Percentiles rank a stretch among this genome's conserved stretches.
Conservation (phyloP, 192 early-diverging fungal genomes). For the Coemansia sp. region DNA sequence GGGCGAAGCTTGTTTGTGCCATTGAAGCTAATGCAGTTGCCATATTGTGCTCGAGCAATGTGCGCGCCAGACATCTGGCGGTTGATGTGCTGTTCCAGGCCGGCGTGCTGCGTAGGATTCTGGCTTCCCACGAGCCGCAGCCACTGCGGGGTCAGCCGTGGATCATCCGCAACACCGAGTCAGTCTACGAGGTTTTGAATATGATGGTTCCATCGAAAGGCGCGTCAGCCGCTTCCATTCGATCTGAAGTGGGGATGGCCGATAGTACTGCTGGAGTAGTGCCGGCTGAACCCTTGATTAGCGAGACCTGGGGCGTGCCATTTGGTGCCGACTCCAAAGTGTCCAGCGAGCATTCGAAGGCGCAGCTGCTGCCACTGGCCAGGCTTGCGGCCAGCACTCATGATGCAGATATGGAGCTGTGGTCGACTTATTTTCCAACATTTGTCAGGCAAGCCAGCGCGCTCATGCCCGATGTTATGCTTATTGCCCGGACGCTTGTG, state of each 20-base stretch:
- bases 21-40: conserved; percentile 45
- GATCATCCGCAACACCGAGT: conserved; percentile 27
- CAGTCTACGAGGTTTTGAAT: conserved; percentile 48
- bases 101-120: conserved; percentile 31
- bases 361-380: conserved; percentile 20
- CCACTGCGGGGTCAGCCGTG: conserved; percentile 20
- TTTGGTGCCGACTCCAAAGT: conserved; percentile 16
- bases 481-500: conserved; percentile 41
- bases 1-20: conserved; percentile 34
- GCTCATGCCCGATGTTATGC: conserved; percentile 47
- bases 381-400: conserved; percentile 33
- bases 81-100: conserved; percentile 44
- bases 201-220: conserved; percentile 19
- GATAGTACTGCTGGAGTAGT: not conserved
- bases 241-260: not conserved
- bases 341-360: not conserved
- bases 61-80: conserved; percentile 28
- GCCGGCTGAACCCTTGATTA: conserved; percentile 8
- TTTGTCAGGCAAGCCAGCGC: conserved; percentile 43
- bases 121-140: conserved; percentile 23
- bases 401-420: conserved; percentile 27
- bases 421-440: conserved; percentile 31
- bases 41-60: conserved; percentile 45
- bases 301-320: conserved; percentile 37
- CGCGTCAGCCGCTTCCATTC: not conserved